Percentiles rank a stretch among this genome's conserved stretches.
These are phyloP conservation scores for Lachnellula hyalina DNA, from an alignment of 2,329 filamentous ascomycete species.

Conservation along the genomic window DNA sequence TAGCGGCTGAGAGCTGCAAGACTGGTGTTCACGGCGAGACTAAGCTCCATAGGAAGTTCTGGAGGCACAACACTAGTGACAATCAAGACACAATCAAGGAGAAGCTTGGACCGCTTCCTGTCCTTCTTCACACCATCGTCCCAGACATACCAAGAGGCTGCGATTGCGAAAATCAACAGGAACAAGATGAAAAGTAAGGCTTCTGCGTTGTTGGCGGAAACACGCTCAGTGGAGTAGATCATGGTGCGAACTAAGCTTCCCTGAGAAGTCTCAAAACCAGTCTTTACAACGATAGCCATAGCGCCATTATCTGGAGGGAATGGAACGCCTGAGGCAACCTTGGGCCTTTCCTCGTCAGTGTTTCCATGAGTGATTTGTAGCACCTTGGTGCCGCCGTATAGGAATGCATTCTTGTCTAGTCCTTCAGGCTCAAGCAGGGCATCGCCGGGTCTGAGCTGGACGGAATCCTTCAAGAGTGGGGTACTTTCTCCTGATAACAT, in stretches of 20 bases:
- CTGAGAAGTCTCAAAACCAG: conserved; percentile 97
- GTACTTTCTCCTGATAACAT: conserved; percentile 99
- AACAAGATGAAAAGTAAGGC: conserved; percentile 97
- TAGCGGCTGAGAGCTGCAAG: conserved; percentile 89
- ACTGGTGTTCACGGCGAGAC: conserved; percentile 95
- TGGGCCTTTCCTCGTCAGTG: conserved; percentile 65
- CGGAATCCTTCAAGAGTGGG: conserved; percentile 89
- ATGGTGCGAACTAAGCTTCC: conserved; percentile 96
- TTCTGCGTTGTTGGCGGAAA: conserved; percentile 97
- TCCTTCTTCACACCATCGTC: conserved; percentile 91
- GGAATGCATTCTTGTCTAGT: conserved; percentile 91
- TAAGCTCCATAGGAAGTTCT: conserved; percentile 96
- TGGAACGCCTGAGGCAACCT: conserved; percentile 70
- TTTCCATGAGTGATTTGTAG: conserved; percentile 89
- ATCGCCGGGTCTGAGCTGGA: conserved; percentile 82
- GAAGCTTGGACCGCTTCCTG: conserved; percentile 92
- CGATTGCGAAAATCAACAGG: conserved; percentile 90
- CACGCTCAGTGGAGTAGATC: conserved; percentile 98
- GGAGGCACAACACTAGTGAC: conserved; percentile 98
- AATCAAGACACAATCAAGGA: conserved; percentile 95
- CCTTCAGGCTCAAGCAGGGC: conserved; percentile 80
- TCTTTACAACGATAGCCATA: conserved; percentile 91
- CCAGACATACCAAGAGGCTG: conserved; percentile 99
- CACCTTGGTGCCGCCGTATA: conserved; percentile 97
- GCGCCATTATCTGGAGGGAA: conserved; percentile 89